Conservation (phyloP, 108 stramenopile species). For the Cyclostephanos tholiformis region DNA sequence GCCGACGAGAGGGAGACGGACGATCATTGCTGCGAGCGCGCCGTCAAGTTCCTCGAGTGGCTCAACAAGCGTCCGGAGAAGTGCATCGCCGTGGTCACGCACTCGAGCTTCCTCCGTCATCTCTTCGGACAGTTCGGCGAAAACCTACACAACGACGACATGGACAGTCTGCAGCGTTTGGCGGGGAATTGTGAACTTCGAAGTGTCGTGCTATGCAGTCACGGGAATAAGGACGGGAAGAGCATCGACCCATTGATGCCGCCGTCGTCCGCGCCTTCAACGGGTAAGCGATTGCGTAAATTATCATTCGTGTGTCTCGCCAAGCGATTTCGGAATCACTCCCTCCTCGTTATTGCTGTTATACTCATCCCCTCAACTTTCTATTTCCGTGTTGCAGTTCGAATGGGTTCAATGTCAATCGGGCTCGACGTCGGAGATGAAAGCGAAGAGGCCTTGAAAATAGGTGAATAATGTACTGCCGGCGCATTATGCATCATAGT, state of each 20-base stretch:
- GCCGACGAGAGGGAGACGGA: conserved; percentile 38
- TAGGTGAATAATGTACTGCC: too few relatives aligned
- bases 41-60: conserved; percentile 42
- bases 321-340: too few relatives aligned
- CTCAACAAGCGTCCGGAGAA: conserved; percentile 38
- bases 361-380: too few relatives aligned
- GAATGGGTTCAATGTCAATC: too few relatives aligned
- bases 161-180: conserved; percentile 26
- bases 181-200: conserved; percentile 55
- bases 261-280: neutral
- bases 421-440: neutral
- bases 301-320: too few relatives aligned
- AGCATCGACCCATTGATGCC: neutral
- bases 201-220: conserved; percentile 27
- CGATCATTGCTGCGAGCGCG: conserved; percentile 27
- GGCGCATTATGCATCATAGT: too few relatives aligned
- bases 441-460: neutral
- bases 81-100: conserved; percentile 56
- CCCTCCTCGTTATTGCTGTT: too few relatives aligned
- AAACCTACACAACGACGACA: conserved; percentile 22
- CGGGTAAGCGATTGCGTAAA: neutral
- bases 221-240: conserved; percentile 26
- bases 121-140: conserved; percentile 51
- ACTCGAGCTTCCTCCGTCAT: conserved; percentile 47
- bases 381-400: too few relatives aligned